phyloP scores from a whole-genome alignment of 805 yeast genomes.

The Schizosaccharomyces lindneri region DNA sequence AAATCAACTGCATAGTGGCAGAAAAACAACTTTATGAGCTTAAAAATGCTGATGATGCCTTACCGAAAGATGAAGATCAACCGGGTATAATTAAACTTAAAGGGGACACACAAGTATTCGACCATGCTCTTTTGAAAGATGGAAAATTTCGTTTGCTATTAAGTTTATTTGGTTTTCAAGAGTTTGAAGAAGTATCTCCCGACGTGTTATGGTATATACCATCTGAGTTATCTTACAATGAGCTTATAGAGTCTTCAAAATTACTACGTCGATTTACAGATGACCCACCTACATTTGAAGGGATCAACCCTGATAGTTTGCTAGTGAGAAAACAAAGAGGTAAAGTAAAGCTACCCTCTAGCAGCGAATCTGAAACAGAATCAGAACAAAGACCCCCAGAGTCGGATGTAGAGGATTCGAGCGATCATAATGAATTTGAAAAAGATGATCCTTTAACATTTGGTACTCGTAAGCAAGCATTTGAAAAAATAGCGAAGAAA shows the following conservation, averaged over 20 bases:
- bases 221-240: conserved; percentile 12
- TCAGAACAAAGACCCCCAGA: neutral
- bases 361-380: neutral
- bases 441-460: neutral
- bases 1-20: conserved; percentile 15
- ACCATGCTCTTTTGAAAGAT: conserved; percentile 19
- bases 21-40: conserved; percentile 9
- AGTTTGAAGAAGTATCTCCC: neutral
- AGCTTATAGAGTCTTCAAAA: conserved; percentile 16
- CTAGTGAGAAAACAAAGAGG: neutral
- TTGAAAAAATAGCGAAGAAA: neutral
- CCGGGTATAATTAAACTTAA: conserved; percentile 7
- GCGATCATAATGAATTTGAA: neutral
- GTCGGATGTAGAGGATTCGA: neutral
- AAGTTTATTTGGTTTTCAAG: conserved; percentile 21
- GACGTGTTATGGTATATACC: conserved; percentile 13
- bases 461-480: neutral
- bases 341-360: neutral
- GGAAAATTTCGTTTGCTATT: conserved; percentile 26
- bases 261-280: conserved; percentile 21
- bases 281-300: conserved; percentile 16
- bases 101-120: neutral
- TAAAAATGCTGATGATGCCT: neutral
- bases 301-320: conserved; percentile 2
- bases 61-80: neutral